Percentiles rank a stretch among this genome's conserved stretches.
These are phyloP conservation scores for Venustampulla echinocandica DNA, from an alignment of 495 filamentous ascomycete genomes.

Conservation along the genomic window DNA sequence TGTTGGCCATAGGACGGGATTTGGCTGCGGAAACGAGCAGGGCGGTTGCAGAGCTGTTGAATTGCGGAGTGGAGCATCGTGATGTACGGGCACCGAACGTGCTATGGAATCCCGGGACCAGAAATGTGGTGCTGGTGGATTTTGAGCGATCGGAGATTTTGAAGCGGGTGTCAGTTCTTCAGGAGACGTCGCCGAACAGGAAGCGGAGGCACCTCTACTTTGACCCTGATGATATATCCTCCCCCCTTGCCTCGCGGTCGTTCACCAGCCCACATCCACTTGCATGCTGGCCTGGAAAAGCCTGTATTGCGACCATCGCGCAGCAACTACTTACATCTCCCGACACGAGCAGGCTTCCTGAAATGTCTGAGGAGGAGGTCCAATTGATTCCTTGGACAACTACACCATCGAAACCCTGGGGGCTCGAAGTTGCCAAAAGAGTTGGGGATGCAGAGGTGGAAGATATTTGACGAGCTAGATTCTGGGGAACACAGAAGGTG, in stretches of 20 bases:
- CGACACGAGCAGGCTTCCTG: too few relatives aligned
- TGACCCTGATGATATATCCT: too few relatives aligned
- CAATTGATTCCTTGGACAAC: too few relatives aligned
- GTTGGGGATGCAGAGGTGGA: background rate
- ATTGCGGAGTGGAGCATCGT: conserved; percentile 15
- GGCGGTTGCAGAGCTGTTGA: conserved; percentile 8
- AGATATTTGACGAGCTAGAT: background rate
- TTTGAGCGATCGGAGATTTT: conserved; percentile 21
- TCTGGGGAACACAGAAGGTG: background rate
- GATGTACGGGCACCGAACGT: conserved; percentile 23
- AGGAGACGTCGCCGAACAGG: conserved; percentile 16
- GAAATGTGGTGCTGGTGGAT: conserved; percentile 17
- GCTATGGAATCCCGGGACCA: conserved; percentile 19
- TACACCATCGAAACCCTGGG: too few relatives aligned
- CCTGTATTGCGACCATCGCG: too few relatives aligned
- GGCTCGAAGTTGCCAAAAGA: background rate
- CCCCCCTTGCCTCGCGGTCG: too few relatives aligned
- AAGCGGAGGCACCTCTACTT: conserved; percentile 13
- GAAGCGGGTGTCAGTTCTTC: conserved; percentile 9
- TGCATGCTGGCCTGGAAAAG: too few relatives aligned
- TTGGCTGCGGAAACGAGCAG: conserved; percentile 11
- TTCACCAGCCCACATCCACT: too few relatives aligned
- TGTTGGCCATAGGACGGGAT: conserved; percentile 11
- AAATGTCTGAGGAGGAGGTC: too few relatives aligned
- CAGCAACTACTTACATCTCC: too few relatives aligned